Base-by-base conservation (phyloP, 441 rosid species). In the Pelargonium myrrhifolium region DNA sequence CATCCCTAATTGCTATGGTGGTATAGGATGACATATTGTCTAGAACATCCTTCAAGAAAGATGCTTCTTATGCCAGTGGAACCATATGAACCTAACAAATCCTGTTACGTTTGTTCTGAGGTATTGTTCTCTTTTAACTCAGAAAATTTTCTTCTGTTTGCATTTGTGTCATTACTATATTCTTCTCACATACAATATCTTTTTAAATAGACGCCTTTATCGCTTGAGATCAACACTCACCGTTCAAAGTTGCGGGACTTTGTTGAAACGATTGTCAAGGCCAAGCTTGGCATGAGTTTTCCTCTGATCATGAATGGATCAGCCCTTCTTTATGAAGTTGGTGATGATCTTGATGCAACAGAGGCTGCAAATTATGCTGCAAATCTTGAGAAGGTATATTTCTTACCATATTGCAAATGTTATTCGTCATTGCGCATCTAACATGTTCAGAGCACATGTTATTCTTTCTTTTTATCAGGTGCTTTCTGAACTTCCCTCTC, bases 51-150 rank as follows among this genome's bases (percentile, higher is more conserved):
- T 62, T 74, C 87, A 53, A 85, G 53, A 79, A 90, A 94, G 82
- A 82, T 90, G 96, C 90, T 94, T 72, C 92, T 94, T 66, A 84
- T 92, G 96, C 99, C 99, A 9, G 85, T 89, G 67, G 93, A 89
- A 76, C 99, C 98, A 73, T 89, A 72, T 76, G 96, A 89, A 71
- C 94, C 96, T 1, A 87, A 92, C 82, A 86, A 84, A 65, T 79
- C 96, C 56, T 94, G 99, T 77, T 90, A 87, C 78, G 98, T 94
- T 80, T 92, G 99, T 81, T 94, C 97, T 40, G 80, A 90, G 93
- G 99, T 94, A 87, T 65, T 58, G 6, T 47, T 21, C 51, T 58
- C 62, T 31, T 28, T 28, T 31, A 42, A 53, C 18, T 49, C 71
- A 56, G 65, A 64, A 68, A 59, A 60, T 59, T 67, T 72, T 64